Evolutionary conservation across 768 basidiomycete genomes (phyloP).

Genomic region (Lactifluus piperatus): DNA sequence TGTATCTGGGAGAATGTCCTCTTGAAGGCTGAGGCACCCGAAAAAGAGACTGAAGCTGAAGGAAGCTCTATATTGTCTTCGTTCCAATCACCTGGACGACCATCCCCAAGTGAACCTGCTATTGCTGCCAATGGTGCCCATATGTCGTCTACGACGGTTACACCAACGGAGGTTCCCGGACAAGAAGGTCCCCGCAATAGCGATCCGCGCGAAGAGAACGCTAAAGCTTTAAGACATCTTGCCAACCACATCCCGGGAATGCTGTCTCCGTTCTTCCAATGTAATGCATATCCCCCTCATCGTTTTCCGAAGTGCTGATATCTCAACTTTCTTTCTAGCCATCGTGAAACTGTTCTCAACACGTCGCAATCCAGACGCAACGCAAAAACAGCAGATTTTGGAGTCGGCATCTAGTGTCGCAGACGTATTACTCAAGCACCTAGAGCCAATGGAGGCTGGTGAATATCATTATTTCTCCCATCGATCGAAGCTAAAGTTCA

Average conservation of each 20-base stretch:
- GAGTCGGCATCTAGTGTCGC: slow-evolving; percentile 65
- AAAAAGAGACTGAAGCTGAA: slow-evolving; percentile 28
- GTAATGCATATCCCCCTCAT: slow-evolving; percentile 32
- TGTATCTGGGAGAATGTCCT: slow-evolving; percentile 83
- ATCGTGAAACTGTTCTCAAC: slow-evolving; percentile 83
- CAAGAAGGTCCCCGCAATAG: slow-evolving; percentile 29
- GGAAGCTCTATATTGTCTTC: slow-evolving; percentile 37
- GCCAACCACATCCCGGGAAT: slow-evolving; percentile 68
- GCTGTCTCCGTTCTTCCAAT: slow-evolving; percentile 79
- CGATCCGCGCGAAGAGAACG: slow-evolving; percentile 53
- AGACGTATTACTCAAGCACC: slow-evolving; percentile 60
- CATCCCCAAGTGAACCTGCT: slow-evolving; percentile 21
- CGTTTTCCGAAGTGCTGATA: background rate
- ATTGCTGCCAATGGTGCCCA: slow-evolving; percentile 21
- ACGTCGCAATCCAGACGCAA: slow-evolving; percentile 62
- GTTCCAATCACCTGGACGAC: slow-evolving; percentile 40
- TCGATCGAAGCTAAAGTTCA: background rate
- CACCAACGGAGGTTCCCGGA: slow-evolving; percentile 22
- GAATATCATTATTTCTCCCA: slow-evolving; percentile 23
- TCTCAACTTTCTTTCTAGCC: slow-evolving; percentile 37
- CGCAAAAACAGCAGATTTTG: slow-evolving; percentile 70
- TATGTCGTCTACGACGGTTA: slow-evolving; percentile 9
- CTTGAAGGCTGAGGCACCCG: slow-evolving; percentile 51
- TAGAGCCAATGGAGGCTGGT: slow-evolving; percentile 49
- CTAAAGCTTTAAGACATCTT: slow-evolving; percentile 68